These are phyloP conservation scores for Talaromyces islandicus DNA, from an alignment of 2,329 filamentous ascomycete genomes.

Conservation along the genomic window DNA sequence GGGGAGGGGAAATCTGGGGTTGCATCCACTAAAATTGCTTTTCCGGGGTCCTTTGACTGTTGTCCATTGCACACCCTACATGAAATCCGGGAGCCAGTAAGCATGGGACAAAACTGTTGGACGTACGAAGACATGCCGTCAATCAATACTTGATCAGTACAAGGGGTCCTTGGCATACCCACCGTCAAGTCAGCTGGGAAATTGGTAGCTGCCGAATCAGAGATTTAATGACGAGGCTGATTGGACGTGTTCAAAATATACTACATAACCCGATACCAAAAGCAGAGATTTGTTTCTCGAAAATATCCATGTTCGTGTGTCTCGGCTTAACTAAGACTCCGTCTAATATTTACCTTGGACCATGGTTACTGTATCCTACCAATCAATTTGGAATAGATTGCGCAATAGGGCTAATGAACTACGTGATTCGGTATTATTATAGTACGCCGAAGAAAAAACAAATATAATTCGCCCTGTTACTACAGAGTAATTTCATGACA, in stretches of 20 bases:
- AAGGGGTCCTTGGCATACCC: background rate
- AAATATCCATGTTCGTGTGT: no score
- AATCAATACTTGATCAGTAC: background rate
- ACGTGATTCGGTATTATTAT: no score
- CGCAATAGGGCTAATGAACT: no score
- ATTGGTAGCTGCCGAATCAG: background rate
- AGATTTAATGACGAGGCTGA: background rate
- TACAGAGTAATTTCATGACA: no score
- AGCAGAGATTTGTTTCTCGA: background rate
- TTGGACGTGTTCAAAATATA: no score
- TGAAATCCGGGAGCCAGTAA: background rate
- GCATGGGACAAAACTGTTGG: background rate
- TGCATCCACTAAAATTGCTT: background rate
- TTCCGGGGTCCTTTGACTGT: background rate
- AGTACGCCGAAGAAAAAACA: no score
- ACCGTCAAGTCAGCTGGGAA: background rate
- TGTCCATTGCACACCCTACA: background rate
- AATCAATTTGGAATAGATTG: no score
- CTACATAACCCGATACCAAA: background rate
- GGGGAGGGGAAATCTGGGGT: background rate
- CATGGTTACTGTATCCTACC: no score
- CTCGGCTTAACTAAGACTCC: no score
- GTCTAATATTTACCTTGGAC: no score
- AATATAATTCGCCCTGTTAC: no score
- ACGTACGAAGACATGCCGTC: background rate